A percentile compares a stretch with the other conserved stretches of the same genome.
Conservation (phyloP, 2,329 filamentous ascomycete genomes). For the Geosmithia putterillii region DNA sequence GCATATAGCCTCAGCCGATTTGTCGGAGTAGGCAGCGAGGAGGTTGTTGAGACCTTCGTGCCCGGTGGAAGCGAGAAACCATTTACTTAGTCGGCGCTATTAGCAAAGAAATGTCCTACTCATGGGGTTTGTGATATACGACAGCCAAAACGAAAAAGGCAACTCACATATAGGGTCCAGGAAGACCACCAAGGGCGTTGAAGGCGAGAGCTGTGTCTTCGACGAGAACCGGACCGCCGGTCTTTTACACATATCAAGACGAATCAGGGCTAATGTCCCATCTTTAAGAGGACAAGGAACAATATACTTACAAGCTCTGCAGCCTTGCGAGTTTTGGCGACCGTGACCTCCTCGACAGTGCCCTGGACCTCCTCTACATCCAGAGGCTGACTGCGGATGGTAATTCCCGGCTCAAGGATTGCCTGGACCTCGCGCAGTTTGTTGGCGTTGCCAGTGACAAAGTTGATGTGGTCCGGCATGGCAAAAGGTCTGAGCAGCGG, state of each 20-base stretch:
- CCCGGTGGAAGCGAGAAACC: slow-evolving; percentile 77
- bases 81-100: slow-evolving; percentile 52
- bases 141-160: background rate
- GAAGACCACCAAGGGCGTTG: slow-evolving; percentile 77
- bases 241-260: slow-evolving; percentile 27
- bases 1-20: slow-evolving; percentile 84
- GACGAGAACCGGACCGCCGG: slow-evolving; percentile 79
- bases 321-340: slow-evolving; percentile 74
- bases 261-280: no score
- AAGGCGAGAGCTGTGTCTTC: slow-evolving; percentile 96
- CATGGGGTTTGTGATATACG: no score
- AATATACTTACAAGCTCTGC: slow-evolving; percentile 56
- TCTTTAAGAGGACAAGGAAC: background rate
- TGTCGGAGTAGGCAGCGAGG: slow-evolving; percentile 78
- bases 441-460: slow-evolving; percentile 94
- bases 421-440: slow-evolving; percentile 84
- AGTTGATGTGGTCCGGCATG: slow-evolving; percentile 52
- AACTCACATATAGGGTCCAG: slow-evolving; percentile 86
- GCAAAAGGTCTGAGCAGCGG: background rate
- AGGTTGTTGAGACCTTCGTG: slow-evolving; percentile 82
- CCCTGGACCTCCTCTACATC: slow-evolving; percentile 89
- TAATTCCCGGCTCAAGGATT: slow-evolving; percentile 65
- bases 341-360: slow-evolving; percentile 79
- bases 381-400: slow-evolving; percentile 60
- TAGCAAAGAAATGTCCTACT: background rate